Conservation (phyloP, 495 filamentous ascomycete genomes). For the Aspergillus campestris region DNA sequence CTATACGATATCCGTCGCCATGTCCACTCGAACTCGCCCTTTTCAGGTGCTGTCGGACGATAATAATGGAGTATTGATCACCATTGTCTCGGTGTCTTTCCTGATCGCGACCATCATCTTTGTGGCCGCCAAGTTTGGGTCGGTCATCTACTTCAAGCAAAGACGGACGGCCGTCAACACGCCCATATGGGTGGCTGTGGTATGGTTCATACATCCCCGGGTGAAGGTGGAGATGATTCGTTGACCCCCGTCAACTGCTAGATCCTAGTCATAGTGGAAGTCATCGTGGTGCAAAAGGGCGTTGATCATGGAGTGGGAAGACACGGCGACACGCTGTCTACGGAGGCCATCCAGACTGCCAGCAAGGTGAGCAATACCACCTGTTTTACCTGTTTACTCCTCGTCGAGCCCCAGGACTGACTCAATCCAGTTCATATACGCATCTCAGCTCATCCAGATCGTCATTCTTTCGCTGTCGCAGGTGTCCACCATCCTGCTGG, state of each 20-base stretch:
- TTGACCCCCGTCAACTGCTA: constrained; percentile 30
- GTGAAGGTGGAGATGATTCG: background rate
- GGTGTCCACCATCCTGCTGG: constrained; percentile 17
- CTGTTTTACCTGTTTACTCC: background rate
- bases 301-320: constrained; percentile 21
- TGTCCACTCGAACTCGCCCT: constrained; percentile 11
- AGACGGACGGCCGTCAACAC: constrained; percentile 16
- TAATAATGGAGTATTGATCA: constrained; percentile 16
- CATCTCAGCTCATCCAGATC: constrained; percentile 20
- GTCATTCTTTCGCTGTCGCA: constrained; percentile 18
- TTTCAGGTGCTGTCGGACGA: constrained; percentile 13
- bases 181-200: constrained; percentile 24
- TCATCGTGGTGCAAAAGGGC: constrained; percentile 17
- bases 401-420: background rate
- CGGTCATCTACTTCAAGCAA: constrained; percentile 22
- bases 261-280: constrained; percentile 14
- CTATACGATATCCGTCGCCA: background rate
- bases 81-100: constrained; percentile 16
- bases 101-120: constrained; percentile 18
- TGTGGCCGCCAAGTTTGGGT: constrained; percentile 15
- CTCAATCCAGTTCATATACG: constrained; percentile 13
- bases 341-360: constrained; percentile 8
- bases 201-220: constrained; percentile 5
- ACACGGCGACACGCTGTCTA: constrained; percentile 11
- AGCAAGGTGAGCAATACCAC: constrained; percentile 11